A percentile compares a stretch with the other conserved stretches of the same genome.
Conservation (phyloP, 352 stramenopile genomes). For the Plasmopara halstedii region DNA sequence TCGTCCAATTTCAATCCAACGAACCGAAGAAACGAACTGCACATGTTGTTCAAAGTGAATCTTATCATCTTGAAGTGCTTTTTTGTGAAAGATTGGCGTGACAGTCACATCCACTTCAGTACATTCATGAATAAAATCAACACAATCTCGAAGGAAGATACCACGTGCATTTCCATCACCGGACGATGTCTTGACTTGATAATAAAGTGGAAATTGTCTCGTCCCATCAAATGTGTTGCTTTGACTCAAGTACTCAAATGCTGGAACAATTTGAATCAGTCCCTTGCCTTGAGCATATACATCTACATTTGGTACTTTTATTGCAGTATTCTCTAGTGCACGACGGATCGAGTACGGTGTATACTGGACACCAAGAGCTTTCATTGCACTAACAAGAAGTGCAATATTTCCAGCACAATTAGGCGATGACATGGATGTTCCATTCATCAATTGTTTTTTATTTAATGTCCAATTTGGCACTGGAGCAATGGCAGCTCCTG, state of each 20-base stretch:
- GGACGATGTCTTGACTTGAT: slow-evolving; percentile 40
- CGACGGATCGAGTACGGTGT: slow-evolving; percentile 85
- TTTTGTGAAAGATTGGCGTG: slow-evolving; percentile 84
- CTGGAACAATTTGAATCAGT: slow-evolving; percentile 72
- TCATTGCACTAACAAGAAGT: slow-evolving; percentile 88
- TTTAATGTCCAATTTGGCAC: slow-evolving; percentile 95
- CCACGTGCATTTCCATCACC: slow-evolving; percentile 47
- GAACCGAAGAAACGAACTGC: slow-evolving; percentile 63
- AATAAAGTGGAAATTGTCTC: slow-evolving; percentile 47
- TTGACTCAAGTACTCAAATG: slow-evolving; percentile 52
- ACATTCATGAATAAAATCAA: slow-evolving; percentile 69
- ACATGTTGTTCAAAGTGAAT: slow-evolving; percentile 87
- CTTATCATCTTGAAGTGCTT: slow-evolving; percentile 68
- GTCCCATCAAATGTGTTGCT: slow-evolving; percentile 60
- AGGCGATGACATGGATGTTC: slow-evolving; percentile 94
- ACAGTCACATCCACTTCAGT: slow-evolving; percentile 80
- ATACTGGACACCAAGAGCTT: slow-evolving; percentile 68
- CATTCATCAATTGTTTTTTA: slow-evolving; percentile 96
- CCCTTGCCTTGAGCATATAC: slow-evolving; percentile 73
- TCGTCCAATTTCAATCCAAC: slow-evolving; percentile 85
- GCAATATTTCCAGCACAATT: slow-evolving; percentile 92
- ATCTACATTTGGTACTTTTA: slow-evolving; percentile 53
- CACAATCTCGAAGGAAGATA: slow-evolving; percentile 75
- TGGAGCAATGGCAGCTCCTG: slow-evolving; percentile 90
- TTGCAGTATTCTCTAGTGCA: slow-evolving; percentile 82